Percentiles rank a stretch among this genome's conserved stretches.
phyloP scores from a whole-genome alignment of 164 flowering plant genomes.

The Vitis vinifera region DNA sequence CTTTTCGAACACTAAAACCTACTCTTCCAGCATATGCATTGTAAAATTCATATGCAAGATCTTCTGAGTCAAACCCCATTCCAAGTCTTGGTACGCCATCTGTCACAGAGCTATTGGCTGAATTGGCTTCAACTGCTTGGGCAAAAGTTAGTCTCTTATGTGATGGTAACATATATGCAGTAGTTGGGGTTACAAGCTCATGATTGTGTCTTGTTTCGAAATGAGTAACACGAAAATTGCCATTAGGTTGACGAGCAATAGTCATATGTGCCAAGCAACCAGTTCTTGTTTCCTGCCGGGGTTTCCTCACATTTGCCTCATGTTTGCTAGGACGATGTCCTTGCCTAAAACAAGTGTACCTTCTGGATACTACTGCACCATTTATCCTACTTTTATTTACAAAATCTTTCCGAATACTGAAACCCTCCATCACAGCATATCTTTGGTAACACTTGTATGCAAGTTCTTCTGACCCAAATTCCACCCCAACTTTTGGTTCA shows the following conservation, averaged over 20 bases:
- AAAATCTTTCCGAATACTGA: constrained; percentile 26
- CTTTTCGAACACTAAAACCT: constrained; percentile 31
- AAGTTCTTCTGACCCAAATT: constrained; percentile 24
- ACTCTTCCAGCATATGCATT: constrained; percentile 26
- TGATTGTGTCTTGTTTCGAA: constrained; percentile 26
- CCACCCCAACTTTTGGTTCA: constrained; percentile 24
- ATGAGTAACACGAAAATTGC: constrained; percentile 23
- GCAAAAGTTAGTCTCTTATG: constrained; percentile 22
- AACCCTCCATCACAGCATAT: constrained; percentile 25
- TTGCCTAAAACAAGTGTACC: constrained; percentile 23
- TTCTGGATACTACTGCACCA: constrained; percentile 16
- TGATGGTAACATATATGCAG: constrained; percentile 22
- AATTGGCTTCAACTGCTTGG: constrained; percentile 20
- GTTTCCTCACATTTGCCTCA: constrained; percentile 8
- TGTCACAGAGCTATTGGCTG: constrained; percentile 2
- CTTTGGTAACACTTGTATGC: constrained; percentile 18
- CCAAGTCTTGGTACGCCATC: constrained; percentile 30
- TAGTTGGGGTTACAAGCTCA: constrained; percentile 14
- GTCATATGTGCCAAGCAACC: constrained; percentile 30
- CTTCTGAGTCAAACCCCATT: constrained; percentile 28
- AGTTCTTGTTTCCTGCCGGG: constrained; percentile 27
- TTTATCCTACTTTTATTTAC: constrained; percentile 19
- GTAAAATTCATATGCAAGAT: constrained; percentile 30
- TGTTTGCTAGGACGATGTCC: constrained; percentile 18
- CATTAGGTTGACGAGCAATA: constrained; percentile 19